Conservation (phyloP, 306 rosid genomes). For the Rubus idaeus region DNA sequence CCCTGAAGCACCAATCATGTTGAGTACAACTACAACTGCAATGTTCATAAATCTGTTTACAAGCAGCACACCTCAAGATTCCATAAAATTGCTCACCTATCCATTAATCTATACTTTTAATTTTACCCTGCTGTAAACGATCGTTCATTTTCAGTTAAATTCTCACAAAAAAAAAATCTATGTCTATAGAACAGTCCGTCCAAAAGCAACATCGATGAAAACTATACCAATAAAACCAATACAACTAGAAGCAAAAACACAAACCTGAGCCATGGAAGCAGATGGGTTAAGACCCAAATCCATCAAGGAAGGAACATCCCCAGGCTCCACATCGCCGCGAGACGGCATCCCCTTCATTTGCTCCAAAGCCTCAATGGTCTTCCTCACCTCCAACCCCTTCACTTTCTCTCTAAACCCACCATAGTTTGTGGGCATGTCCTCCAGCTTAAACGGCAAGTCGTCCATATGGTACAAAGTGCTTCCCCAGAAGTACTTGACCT, state of each 20-base stretch:
- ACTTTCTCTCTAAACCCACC: constrained; percentile 81
- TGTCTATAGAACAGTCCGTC: background rate
- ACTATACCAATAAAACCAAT: background rate
- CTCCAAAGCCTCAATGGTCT: constrained; percentile 83
- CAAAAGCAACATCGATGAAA: background rate
- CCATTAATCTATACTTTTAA: background rate
- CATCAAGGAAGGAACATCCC: constrained; percentile 77
- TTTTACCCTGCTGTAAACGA: background rate
- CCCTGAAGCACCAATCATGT: background rate
- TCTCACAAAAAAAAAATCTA: background rate
- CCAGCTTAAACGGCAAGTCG: constrained; percentile 81
- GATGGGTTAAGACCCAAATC: constrained; percentile 86
- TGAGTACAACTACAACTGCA: background rate
- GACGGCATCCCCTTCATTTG: constrained; percentile 84
- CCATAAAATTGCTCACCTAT: background rate
- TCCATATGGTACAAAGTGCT: constrained; percentile 83
- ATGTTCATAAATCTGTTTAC: background rate
- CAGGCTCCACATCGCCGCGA: constrained; percentile 81
- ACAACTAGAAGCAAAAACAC: background rate
- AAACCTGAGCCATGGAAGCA: constrained; percentile 69
- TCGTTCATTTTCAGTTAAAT: background rate
- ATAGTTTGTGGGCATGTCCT: constrained; percentile 82
- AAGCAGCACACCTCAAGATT: background rate
- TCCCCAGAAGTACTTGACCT: constrained; percentile 92
- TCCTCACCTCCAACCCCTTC: constrained; percentile 72